These are phyloP conservation scores for Eragrostis curvula DNA, from an alignment of 176 grass and related monocot genomes.

Conservation along the genomic window DNA sequence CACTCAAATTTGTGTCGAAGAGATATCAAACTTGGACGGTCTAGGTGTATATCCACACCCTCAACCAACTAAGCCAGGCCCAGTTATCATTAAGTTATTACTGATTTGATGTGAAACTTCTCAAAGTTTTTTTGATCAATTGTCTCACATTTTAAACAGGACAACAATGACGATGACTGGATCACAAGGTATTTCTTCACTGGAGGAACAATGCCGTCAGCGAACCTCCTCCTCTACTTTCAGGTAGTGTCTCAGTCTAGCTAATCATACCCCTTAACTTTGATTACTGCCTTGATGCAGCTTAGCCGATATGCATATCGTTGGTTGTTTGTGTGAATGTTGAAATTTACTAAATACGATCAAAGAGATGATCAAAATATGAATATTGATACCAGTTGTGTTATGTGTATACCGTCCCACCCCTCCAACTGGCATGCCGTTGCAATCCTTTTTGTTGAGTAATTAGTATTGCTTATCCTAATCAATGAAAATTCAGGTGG, in stretches of 20 bases:
- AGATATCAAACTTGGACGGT: background rate
- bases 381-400: too few species aligned
- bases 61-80: background rate
- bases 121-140: background rate
- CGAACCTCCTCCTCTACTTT: slow-evolving; percentile 94
- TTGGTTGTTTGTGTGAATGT: background rate
- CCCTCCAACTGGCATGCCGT: too few species aligned
- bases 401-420: too few species aligned
- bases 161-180: slow-evolving; percentile 98
- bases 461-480: too few species aligned
- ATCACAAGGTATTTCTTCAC: slow-evolving; percentile 98
- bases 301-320: background rate
- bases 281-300: background rate
- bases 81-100: background rate
- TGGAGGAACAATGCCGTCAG: slow-evolving; percentile 93
- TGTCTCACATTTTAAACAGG: slow-evolving; percentile 50
- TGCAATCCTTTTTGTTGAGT: too few species aligned
- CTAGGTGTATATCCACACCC: too few species aligned
- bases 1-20: background rate
- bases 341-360: slow-evolving; percentile 6
- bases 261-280: background rate
- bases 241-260: slow-evolving; percentile 55
- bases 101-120: background rate
- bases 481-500: too few species aligned
- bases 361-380: too few species aligned